Percentiles rank a stretch among this genome's conserved stretches.
phyloP scores from a whole-genome alignment of 148 eudicot genomes.

The Polygonum maritimum region DNA sequence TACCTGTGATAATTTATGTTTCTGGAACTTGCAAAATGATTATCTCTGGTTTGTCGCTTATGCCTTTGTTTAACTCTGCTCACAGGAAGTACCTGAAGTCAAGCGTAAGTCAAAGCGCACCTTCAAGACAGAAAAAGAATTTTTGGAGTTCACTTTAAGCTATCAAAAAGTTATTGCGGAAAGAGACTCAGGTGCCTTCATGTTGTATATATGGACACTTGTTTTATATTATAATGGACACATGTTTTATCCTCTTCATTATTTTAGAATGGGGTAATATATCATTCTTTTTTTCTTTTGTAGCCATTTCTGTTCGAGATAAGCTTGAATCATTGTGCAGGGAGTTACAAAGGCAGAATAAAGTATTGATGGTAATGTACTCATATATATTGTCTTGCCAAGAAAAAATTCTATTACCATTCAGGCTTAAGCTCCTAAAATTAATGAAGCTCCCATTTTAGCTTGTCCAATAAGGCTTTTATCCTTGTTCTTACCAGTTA shows the following conservation, averaged over 20 bases:
- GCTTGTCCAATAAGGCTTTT: neutral
- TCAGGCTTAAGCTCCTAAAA: too few relatives aligned
- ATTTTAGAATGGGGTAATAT: neutral
- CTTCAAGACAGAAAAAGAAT: constrained; percentile 83
- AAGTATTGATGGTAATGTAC: constrained; percentile 69
- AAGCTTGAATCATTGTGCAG: constrained; percentile 95
- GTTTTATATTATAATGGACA: neutral
- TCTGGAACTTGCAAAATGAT: neutral
- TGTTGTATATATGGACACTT: neutral
- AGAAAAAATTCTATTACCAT: neutral
- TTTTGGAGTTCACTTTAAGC: constrained; percentile 79
- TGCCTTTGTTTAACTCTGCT: neutral
- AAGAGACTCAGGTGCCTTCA: constrained; percentile 65
- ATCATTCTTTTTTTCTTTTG: constrained; percentile 25
- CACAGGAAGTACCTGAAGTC: constrained; percentile 65
- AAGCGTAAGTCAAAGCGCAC: constrained; percentile 77
- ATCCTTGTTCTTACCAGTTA: constrained; percentile 6
- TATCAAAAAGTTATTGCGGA: constrained; percentile 82
- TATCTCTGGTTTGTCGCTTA: neutral
- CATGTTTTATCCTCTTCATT: neutral
- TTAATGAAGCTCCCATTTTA: constrained; percentile 2
- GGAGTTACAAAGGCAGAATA: constrained; percentile 90
- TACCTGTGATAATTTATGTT: neutral
- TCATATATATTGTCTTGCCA: neutral
- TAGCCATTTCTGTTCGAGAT: constrained; percentile 78